Percentiles rank a stretch among this genome's conserved stretches.
Evolutionary conservation across 2,329 filamentous ascomycete genomes (phyloP).

Genomic region (Neophaeococcomyces mojaviensis): DNA sequence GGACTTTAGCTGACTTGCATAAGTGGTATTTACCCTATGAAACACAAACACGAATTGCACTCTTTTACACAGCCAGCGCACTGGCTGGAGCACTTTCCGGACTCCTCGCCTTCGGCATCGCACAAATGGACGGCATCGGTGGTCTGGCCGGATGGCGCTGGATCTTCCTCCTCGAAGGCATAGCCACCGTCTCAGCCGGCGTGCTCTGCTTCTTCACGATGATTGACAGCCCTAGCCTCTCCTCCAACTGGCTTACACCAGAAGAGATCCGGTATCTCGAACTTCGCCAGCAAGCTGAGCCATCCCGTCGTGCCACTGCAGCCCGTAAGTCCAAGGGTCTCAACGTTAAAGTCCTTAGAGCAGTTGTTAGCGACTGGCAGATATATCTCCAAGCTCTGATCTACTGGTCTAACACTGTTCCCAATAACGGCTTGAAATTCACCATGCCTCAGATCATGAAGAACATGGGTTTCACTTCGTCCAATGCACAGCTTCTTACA

Average conservation of each 20-base stretch:
- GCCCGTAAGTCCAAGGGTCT: conserved; percentile 24
- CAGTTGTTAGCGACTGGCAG: conserved; percentile 43
- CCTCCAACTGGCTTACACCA: conserved; percentile 8
- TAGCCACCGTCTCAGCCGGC: conserved; percentile 50
- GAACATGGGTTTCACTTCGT: conserved; percentile 35
- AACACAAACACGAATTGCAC: conserved; percentile 18
- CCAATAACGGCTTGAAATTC: conserved; percentile 30
- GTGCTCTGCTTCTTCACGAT: conserved; percentile 7
- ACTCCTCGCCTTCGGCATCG: conserved; percentile 48
- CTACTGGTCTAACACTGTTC: conserved; percentile 38
- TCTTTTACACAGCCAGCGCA: conserved; percentile 42
- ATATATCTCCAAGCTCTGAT: conserved; percentile 37
- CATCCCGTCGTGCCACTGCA: not conserved
- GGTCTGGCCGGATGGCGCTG: conserved; percentile 61
- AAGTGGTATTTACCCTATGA: conserved; percentile 20
- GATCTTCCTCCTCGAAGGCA: conserved; percentile 56
- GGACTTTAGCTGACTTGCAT: not conserved
- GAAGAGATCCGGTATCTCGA: conserved; percentile 9
- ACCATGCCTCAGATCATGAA: conserved; percentile 35
- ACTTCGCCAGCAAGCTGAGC: conserved; percentile 7
- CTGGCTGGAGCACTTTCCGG: conserved; percentile 66
- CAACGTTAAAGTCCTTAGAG: conserved; percentile 26
- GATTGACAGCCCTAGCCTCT: conserved; percentile 8
- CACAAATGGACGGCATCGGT: conserved; percentile 54
- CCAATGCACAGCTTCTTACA: conserved; percentile 27